Percentiles rank a stretch among this genome's conserved stretches.
These are phyloP conservation scores for Dictyostelium capitatum DNA, from an alignment of 78 protist genomes.

Conservation along the genomic window DNA sequence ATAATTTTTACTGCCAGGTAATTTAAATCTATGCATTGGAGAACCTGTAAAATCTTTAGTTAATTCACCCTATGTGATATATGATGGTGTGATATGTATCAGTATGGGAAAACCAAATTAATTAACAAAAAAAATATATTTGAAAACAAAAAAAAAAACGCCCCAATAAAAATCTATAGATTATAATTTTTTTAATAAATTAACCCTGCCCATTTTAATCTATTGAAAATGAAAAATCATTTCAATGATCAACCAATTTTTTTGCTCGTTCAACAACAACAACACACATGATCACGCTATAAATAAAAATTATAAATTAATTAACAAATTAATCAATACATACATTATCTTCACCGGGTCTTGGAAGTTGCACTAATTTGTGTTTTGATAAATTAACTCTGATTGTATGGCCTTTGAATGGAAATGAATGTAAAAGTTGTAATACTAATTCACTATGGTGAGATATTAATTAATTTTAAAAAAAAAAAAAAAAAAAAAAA, in stretches of 20 bases:
- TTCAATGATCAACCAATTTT: not conserved
- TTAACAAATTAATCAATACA: not conserved
- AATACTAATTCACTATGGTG: constrained; percentile 31
- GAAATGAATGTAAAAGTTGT: constrained; percentile 60
- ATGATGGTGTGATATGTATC: no score
- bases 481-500: not conserved
- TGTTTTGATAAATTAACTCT: constrained; percentile 57
- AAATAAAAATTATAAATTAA: not conserved
- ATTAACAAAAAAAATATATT: not conserved
- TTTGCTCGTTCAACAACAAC: no score
- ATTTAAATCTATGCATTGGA: constrained; percentile 72
- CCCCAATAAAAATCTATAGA: not conserved
- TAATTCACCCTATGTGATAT: constrained; percentile 40
- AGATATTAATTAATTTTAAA: not conserved
- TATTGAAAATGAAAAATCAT: not conserved
- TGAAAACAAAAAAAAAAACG: not conserved
- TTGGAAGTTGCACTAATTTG: constrained; percentile 45
- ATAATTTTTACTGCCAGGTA: constrained; percentile 82
- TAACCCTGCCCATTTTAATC: not conserved
- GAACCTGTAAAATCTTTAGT: constrained; percentile 78
- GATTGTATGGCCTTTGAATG: constrained; percentile 39
- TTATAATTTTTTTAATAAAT: not conserved
- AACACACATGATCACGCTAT: not conserved
- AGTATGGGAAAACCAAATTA: not conserved
- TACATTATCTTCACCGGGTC: constrained; percentile 66